Evolutionary conservation across 2,329 filamentous ascomycete genomes (phyloP).

Genomic region (Fusarium luffae): DNA sequence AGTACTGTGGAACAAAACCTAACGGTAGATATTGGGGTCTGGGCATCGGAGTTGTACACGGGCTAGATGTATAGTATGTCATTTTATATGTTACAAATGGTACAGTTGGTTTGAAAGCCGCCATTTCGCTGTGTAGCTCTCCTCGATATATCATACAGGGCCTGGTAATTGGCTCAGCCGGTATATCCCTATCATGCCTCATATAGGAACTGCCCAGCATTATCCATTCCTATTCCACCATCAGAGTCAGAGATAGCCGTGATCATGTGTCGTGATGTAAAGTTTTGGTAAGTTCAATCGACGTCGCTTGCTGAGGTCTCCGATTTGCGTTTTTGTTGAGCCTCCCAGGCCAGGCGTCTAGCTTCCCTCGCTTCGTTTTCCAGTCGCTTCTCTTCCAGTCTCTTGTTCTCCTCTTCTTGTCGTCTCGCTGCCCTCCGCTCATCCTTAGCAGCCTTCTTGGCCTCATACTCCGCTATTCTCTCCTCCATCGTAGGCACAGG

Average conservation of each 20-base stretch:
- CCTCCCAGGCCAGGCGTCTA: constrained; percentile 41
- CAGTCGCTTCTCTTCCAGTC: constrained; percentile 44
- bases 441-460: constrained; percentile 67
- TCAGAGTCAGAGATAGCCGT: background rate
- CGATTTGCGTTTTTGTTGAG: constrained; percentile 31
- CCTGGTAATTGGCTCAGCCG: constrained; percentile 4
- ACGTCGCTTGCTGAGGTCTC: constrained; percentile 31
- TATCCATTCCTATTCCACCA: constrained; percentile 3
- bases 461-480: constrained; percentile 64
- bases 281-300: constrained; percentile 15
- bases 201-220: background rate
- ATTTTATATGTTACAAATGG: constrained; percentile 42
- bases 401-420: constrained; percentile 38
- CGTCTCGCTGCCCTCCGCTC: constrained; percentile 58
- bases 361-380: constrained; percentile 41
- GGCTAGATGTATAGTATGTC: constrained; percentile 28
- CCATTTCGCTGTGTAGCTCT: constrained; percentile 2
- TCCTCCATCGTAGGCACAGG: constrained; percentile 74
- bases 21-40: constrained; percentile 5
- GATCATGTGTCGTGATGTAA: constrained; percentile 10
- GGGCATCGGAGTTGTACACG: constrained; percentile 18
- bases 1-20: constrained; percentile 7
- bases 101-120: constrained; percentile 34
- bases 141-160: constrained; percentile 38
- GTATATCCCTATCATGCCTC: constrained; percentile 1